A percentile compares a stretch with the other conserved stretches of the same genome.
phyloP scores from a whole-genome alignment of 116 monocot species.

The Zostera marina region DNA sequence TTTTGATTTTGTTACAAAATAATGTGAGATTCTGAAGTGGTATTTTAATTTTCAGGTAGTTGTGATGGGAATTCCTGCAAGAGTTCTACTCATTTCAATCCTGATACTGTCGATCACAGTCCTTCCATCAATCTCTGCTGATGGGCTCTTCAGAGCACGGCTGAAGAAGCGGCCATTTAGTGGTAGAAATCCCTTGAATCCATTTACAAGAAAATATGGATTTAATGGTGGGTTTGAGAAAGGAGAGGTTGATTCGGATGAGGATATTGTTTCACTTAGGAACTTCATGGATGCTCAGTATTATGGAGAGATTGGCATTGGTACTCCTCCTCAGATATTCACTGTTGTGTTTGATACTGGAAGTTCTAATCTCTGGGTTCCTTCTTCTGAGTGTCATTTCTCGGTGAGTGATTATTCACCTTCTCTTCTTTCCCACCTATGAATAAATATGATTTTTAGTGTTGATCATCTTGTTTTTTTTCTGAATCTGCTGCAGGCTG shows the following conservation, averaged over 20 bases:
- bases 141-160: slow-evolving; percentile 29
- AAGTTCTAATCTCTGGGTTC: slow-evolving; percentile 66
- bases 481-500: slow-evolving; percentile 24
- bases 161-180: slow-evolving; percentile 29
- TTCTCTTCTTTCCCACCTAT: background rate
- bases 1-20: too few relatives aligned
- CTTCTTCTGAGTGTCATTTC: slow-evolving; percentile 58
- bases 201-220: slow-evolving; percentile 7
- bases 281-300: slow-evolving; percentile 82
- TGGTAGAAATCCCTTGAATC: slow-evolving; percentile 2
- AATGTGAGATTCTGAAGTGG: too few relatives aligned
- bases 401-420: slow-evolving; percentile 34
- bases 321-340: slow-evolving; percentile 57
- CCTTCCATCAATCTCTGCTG: slow-evolving; percentile 12
- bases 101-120: background rate
- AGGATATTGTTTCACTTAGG: slow-evolving; percentile 36
- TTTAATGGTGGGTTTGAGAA: background rate
- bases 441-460: background rate
- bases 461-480: background rate
- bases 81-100: background rate
- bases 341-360: slow-evolving; percentile 77
- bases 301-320: slow-evolving; percentile 61
- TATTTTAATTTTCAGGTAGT: background rate
- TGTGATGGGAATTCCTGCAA: background rate
- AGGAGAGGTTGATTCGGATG: slow-evolving; percentile 2